phyloP scores from a whole-genome alignment of 163 green algal species.

The Scenedesmus sp. region DNA sequence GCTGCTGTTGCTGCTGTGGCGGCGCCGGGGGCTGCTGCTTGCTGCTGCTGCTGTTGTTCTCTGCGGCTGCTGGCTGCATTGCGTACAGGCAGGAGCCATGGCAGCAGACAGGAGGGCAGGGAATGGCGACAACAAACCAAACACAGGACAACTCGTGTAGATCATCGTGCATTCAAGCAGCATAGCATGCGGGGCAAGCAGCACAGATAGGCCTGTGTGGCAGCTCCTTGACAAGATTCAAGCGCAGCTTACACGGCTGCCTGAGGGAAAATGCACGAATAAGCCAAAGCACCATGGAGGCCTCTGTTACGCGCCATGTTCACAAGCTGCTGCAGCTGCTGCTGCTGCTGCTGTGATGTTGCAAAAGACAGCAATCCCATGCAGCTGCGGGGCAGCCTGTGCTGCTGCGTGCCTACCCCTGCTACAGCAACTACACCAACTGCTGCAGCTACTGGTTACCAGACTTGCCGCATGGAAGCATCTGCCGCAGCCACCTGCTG shows the following conservation, averaged over 20 bases:
- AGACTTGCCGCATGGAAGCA: too few relatives aligned
- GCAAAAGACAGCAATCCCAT: not conserved
- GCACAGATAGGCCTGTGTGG: too few relatives aligned
- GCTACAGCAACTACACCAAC: too few relatives aligned
- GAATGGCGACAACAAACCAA: not conserved
- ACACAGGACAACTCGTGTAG: too few relatives aligned
- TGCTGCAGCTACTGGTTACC: too few relatives aligned
- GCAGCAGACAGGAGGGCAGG: not conserved
- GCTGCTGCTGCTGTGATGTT: not conserved
- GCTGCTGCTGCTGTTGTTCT: conserved; percentile 1
- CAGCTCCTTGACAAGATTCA: too few relatives aligned
- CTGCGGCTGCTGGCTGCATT: conserved; percentile 3
- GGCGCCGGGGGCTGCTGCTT: conserved; percentile 15
- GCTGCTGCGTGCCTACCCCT: not conserved
- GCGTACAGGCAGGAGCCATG: not conserved
- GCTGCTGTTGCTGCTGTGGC: not conserved
- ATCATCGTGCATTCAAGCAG: too few relatives aligned
- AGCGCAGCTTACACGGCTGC: too few relatives aligned
- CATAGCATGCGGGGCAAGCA: too few relatives aligned
- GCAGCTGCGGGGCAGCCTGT: not conserved
- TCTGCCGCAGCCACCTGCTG: not conserved
- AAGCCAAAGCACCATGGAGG: not conserved
- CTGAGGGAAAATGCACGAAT: not conserved
- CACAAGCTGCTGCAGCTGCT: not conserved
- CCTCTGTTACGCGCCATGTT: not conserved